phyloP scores from a whole-genome alignment of 768 basidiomycete genomes.

The Collybia mongolica region DNA sequence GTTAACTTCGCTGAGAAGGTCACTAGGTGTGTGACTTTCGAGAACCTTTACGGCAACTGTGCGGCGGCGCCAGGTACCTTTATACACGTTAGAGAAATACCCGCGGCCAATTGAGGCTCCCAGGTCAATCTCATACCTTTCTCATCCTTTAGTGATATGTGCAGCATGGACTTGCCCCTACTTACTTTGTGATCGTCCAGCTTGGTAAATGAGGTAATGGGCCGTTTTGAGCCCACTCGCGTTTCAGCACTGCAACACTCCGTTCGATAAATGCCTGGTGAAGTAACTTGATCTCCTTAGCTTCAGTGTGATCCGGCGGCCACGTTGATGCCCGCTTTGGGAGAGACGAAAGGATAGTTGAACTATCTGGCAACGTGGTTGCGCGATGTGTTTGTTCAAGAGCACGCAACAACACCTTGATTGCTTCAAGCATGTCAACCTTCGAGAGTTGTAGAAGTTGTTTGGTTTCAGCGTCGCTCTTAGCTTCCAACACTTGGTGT shows the following conservation, averaged over 20 bases:
- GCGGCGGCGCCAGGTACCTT: conserved; percentile 63
- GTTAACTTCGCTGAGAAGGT: conserved; percentile 68
- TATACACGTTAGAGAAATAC: conserved; percentile 75
- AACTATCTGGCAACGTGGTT: too few relatives aligned
- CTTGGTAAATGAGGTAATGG: conserved; percentile 43
- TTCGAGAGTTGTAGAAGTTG: conserved; percentile 37
- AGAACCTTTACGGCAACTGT: conserved; percentile 74
- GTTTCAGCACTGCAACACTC: too few relatives aligned
- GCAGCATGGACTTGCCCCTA: not conserved
- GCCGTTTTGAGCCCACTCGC: not conserved
- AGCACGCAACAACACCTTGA: conserved; percentile 52
- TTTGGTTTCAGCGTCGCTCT: conserved; percentile 42
- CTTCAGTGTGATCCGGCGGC: too few relatives aligned
- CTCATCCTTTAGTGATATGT: conserved; percentile 4
- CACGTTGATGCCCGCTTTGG: too few relatives aligned
- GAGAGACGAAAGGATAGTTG: too few relatives aligned
- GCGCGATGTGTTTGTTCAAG: conserved; percentile 27
- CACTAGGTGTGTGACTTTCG: conserved; percentile 52
- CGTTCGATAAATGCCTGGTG: too few relatives aligned
- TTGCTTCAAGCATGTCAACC: conserved; percentile 53
- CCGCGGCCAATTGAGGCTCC: conserved; percentile 68
- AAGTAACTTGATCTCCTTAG: too few relatives aligned
- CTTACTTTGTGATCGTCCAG: conserved; percentile 74
- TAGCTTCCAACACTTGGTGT: conserved; percentile 25
- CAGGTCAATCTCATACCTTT: conserved; percentile 70